Evolutionary conservation across 257 asterid species (phyloP).

Genomic region (Fraxinus excelsior): DNA sequence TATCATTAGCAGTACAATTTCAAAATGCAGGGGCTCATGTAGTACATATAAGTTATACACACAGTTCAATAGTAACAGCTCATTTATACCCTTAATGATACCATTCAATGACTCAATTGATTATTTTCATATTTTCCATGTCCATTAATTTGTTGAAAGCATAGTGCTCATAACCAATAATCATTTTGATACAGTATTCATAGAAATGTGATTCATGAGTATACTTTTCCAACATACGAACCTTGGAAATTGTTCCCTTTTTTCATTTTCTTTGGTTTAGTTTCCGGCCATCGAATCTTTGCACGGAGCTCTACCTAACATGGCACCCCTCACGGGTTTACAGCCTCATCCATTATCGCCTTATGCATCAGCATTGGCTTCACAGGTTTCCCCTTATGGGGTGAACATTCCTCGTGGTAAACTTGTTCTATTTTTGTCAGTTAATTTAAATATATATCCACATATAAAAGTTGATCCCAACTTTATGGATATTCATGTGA

Average conservation of each 20-base stretch:
- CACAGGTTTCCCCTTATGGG: slow-evolving; percentile 44
- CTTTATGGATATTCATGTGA: neutral
- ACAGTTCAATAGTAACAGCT: neutral
- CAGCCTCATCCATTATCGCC: slow-evolving; percentile 42
- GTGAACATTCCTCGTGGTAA: slow-evolving; percentile 53
- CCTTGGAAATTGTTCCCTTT: neutral
- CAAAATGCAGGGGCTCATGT: neutral
- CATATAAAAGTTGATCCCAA: neutral
- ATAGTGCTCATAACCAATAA: neutral
- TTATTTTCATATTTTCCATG: neutral
- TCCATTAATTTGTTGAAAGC: neutral
- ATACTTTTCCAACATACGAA: neutral
- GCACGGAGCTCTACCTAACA: slow-evolving; percentile 54
- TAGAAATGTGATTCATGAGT: neutral
- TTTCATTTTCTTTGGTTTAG: slow-evolving; percentile 35
- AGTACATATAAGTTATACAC: neutral
- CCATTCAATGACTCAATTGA: neutral
- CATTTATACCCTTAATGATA: neutral
- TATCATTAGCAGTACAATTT: neutral
- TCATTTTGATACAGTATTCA: neutral
- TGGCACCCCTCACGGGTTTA: slow-evolving; percentile 31
- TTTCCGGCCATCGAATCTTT: slow-evolving; percentile 55
- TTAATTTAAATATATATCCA: neutral
- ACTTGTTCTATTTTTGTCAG: neutral
- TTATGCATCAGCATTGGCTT: slow-evolving; percentile 35